Conservation (phyloP, 306 rosid genomes). For the Fagus crenata region DNA sequence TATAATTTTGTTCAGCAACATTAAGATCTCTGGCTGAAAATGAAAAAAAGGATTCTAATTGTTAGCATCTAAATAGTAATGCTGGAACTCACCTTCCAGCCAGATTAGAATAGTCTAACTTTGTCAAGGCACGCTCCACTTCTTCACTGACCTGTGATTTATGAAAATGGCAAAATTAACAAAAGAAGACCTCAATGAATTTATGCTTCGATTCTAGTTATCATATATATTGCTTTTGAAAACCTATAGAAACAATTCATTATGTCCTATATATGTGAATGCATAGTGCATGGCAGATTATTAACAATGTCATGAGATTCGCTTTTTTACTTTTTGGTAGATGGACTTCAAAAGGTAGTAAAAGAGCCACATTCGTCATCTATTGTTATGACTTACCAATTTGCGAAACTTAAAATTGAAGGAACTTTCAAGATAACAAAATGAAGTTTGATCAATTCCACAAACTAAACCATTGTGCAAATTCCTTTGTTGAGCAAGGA, state of each 20-base stretch:
- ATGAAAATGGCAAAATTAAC: slow-evolving; percentile 33
- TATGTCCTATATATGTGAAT: not conserved
- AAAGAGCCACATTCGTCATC: not conserved
- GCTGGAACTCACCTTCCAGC: slow-evolving; percentile 61
- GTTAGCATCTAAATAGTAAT: slow-evolving; percentile 7
- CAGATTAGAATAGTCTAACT: slow-evolving; percentile 48
- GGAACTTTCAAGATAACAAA: not conserved
- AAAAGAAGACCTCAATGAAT: slow-evolving; percentile 14
- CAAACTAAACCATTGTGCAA: not conserved
- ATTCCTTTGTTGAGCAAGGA: not conserved
- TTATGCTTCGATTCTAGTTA: not conserved
- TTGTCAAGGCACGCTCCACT: slow-evolving; percentile 74
- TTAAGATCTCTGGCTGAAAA: slow-evolving; percentile 11
- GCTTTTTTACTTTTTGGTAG: not conserved
- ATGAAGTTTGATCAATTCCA: not conserved
- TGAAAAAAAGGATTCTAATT: not conserved
- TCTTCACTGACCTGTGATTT: slow-evolving; percentile 78
- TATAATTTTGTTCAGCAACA: slow-evolving; percentile 16
- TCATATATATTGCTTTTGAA: not conserved
- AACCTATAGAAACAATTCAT: not conserved
- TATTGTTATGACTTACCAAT: not conserved
- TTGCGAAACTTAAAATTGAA: not conserved
- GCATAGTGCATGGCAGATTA: not conserved
- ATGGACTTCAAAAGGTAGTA: not conserved
- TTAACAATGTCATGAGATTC: not conserved